These are phyloP conservation scores for Metschnikowia picachoensis DNA, from an alignment of 805 yeast species.

Conservation along the genomic window DNA sequence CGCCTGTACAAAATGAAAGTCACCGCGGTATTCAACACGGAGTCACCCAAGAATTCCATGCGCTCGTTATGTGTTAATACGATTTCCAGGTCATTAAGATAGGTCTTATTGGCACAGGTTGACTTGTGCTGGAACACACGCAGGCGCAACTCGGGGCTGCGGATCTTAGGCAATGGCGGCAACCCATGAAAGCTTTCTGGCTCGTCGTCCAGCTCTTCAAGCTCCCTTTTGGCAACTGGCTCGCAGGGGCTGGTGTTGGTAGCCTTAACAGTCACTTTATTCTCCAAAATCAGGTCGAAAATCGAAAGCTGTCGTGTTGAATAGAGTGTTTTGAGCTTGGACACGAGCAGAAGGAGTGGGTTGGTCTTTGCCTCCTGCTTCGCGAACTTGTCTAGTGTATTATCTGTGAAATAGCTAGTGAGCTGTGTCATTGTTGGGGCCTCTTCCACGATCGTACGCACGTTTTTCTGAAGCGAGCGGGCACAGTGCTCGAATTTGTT, in stretches of 20 bases:
- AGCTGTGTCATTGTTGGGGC: conserved; percentile 52
- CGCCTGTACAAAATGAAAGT: conserved; percentile 62
- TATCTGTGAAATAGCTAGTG: conserved; percentile 26
- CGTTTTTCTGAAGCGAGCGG: conserved; percentile 43
- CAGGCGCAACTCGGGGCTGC: conserved; percentile 53
- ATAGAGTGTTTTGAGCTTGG: conserved; percentile 54
- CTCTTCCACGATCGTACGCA: conserved; percentile 33
- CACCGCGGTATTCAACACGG: conserved; percentile 69
- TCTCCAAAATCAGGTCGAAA: conserved; percentile 52
- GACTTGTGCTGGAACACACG: conserved; percentile 84
- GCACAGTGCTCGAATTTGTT: conserved; percentile 40
- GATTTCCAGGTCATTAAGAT: conserved; percentile 53
- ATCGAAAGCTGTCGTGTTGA: conserved; percentile 45
- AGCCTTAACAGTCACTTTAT: conserved; percentile 13
- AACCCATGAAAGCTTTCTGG: conserved; percentile 15
- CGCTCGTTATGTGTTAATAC: conserved; percentile 75
- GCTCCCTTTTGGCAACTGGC: background rate
- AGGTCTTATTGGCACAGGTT: conserved; percentile 52
- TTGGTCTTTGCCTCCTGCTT: conserved; percentile 49
- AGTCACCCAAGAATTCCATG: conserved; percentile 87
- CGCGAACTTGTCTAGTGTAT: conserved; percentile 40
- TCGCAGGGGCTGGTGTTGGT: background rate
- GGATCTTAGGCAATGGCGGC: conserved; percentile 72
- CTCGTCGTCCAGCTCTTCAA: background rate
- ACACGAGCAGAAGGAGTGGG: conserved; percentile 55